These are phyloP conservation scores for Sordariomycetes sp. DNA, from an alignment of 2,329 filamentous ascomycete species.

Conservation along the genomic window DNA sequence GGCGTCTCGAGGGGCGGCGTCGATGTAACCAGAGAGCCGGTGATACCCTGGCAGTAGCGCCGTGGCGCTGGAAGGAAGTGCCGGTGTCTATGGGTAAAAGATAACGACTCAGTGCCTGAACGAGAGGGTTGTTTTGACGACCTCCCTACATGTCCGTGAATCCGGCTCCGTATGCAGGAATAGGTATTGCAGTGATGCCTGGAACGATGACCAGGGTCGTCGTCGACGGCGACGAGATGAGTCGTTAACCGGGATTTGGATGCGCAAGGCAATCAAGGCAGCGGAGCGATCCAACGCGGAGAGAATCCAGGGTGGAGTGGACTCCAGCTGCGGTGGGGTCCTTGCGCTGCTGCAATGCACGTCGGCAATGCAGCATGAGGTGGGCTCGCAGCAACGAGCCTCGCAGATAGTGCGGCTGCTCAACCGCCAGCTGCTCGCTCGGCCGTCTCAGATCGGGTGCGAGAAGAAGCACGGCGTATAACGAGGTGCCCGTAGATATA, in stretches of 20 bases:
- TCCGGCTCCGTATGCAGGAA: background rate
- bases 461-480: background rate
- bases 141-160: background rate
- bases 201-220: background rate
- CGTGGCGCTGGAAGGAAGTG: background rate
- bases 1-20: background rate
- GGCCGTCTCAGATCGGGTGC: background rate
- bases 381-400: background rate
- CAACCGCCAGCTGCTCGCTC: background rate
- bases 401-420: background rate
- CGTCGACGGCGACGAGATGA: background rate
- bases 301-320: background rate
- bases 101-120: background rate
- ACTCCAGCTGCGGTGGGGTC: background rate
- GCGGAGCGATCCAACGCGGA: background rate
- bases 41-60: background rate
- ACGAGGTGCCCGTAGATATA: background rate
- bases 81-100: constrained; percentile 1
- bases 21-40: background rate
- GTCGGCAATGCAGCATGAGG: constrained; percentile 5
- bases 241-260: background rate
- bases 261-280: background rate
- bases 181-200: background rate
- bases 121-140: background rate
- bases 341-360: background rate